Evolutionary conservation across 116 monocot species (phyloP), one percentile per base, ranked within the genome.

Genomic region (Cymodocea nodosa): DNA sequence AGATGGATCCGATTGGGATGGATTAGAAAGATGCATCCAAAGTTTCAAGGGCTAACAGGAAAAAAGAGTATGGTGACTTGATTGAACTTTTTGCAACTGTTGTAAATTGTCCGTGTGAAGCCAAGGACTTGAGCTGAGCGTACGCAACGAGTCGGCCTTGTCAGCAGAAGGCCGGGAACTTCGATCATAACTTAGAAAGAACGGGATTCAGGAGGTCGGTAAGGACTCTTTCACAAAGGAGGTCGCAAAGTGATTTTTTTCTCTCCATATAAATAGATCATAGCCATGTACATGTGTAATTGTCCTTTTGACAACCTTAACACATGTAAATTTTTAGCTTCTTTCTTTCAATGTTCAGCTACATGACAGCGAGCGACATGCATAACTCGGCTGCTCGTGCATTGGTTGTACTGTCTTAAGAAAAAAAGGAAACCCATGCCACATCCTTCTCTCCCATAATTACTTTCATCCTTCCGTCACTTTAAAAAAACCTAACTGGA

Each of bases 1-100:
- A 9, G 52, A 34, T 18, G 78, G 58, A 13, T 72, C 35, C 39
- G 70, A 76, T 23, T 52, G 39, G 23, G 60, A 77, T 14, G 50
- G 44, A 48, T 64, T 78, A 15, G 67, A 78, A 72, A 73, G 6
- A 34, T 60, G 52, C 25, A 66, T 81, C 52, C 66, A 62, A 34
- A 35, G 51, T 60, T 6, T 62, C 4, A 62, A 30, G 18, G 53
- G 18, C 30, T 71, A 35, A 71, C 12, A 52, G 48, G n/a, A 67
- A 53, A 53, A 17, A 17, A 23, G 23, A 25, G 24, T 5, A 24
- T 20, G 24, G 24, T 6, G 44, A 44, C 11, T 44, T 30, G 2
- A 30, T 30, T 30, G 30, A 30, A 30, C n/a, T 30, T 30, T 30
- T 30, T 30, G 30, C 30, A 30, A 30, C 30, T 30, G 30, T 3